A percentile compares a stretch with the other conserved stretches of the same genome.
phyloP scores from a whole-genome alignment of 495 filamentous ascomycete species.

The Cetradonia linearis region DNA sequence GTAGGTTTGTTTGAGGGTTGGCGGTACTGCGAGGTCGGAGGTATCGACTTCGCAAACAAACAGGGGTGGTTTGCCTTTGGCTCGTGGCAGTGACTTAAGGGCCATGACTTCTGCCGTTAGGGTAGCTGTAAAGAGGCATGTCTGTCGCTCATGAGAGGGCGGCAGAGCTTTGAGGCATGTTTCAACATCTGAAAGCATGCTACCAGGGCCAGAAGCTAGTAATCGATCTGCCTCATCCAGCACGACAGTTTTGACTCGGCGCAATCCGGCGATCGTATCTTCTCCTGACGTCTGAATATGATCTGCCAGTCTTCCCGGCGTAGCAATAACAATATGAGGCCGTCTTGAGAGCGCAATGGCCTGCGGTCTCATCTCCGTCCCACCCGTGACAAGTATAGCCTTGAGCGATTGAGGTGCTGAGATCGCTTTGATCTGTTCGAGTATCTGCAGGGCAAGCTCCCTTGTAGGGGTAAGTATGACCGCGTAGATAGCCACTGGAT shows the following conservation, averaged over 20 bases:
- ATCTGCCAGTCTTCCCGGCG: conserved; percentile 86
- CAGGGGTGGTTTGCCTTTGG: conserved; percentile 57
- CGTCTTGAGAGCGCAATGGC: conserved; percentile 68
- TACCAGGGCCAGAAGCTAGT: conserved; percentile 61
- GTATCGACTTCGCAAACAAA: conserved; percentile 84
- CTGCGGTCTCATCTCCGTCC: conserved; percentile 83
- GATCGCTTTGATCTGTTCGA: conserved; percentile 88
- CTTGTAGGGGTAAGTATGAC: conserved; percentile 83
- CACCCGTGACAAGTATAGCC: conserved; percentile 76
- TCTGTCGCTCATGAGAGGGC: conserved; percentile 62
- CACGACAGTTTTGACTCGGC: conserved; percentile 71
- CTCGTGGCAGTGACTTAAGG: conserved; percentile 62
- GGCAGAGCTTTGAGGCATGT: conserved; percentile 75
- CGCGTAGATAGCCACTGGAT: conserved; percentile 85
- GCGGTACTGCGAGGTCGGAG: conserved; percentile 53
- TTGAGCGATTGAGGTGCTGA: conserved; percentile 77
- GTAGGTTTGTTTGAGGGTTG: conserved; percentile 73
- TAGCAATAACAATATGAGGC: conserved; percentile 90
- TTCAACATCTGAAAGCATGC: conserved; percentile 89
- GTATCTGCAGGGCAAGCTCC: conserved; percentile 91
- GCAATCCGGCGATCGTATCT: conserved; percentile 74
- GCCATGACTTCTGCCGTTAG: conserved; percentile 85
- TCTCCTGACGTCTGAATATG: conserved; percentile 83
- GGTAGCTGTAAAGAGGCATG: conserved; percentile 93
- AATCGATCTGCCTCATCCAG: conserved; percentile 95